Evolutionary conservation across 345 rosid genomes (phyloP).

Genomic region (Sonneratia caseolaris): DNA sequence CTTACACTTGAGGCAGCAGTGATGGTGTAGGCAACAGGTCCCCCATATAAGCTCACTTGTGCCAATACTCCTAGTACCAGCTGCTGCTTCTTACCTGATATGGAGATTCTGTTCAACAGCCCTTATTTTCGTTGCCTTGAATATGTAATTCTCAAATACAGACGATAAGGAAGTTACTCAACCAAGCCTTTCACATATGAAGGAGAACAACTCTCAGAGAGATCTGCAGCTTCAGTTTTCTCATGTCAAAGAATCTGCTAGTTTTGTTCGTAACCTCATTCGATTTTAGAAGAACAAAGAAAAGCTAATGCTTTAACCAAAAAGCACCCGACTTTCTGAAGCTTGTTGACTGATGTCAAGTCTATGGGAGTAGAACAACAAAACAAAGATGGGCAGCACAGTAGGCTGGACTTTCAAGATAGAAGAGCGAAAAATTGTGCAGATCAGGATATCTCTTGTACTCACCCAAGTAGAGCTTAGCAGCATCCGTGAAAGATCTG

Average conservation of each 20-base stretch:
- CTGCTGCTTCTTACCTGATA: conserved; percentile 30
- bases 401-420: too few species aligned
- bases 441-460: background rate
- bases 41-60: conserved; percentile 33
- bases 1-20: conserved; percentile 27
- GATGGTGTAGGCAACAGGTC: conserved; percentile 31
- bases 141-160: background rate
- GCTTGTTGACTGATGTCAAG: too few species aligned
- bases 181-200: conserved; percentile 2
- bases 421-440: too few species aligned
- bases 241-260: too few species aligned
- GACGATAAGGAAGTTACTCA: background rate
- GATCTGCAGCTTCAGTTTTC: too few species aligned
- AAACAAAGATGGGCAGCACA: too few species aligned
- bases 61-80: conserved; percentile 25
- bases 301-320: too few species aligned
- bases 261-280: too few species aligned
- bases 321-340: too few species aligned
- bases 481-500: conserved; percentile 44
- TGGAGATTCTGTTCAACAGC: background rate
- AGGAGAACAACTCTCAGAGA: too few species aligned
- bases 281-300: too few species aligned
- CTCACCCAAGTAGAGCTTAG: conserved; percentile 38
- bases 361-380: too few species aligned
- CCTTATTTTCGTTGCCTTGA: background rate